phyloP scores from a whole-genome alignment of 2,329 filamentous ascomycete genomes.

The Trichoderma aggressivum region DNA sequence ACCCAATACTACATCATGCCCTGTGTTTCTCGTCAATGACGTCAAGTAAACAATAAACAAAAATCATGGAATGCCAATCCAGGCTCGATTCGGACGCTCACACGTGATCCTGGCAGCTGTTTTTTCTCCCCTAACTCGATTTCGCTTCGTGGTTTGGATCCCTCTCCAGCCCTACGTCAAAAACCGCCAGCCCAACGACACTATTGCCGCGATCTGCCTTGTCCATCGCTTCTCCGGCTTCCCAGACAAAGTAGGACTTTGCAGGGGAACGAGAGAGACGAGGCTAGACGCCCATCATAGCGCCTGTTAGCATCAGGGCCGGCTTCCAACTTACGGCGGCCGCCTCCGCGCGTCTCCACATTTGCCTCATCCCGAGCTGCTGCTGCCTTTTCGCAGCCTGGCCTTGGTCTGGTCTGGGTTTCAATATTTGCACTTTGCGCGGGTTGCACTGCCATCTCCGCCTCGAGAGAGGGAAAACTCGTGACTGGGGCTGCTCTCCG shows the following conservation, averaged over 20 bases:
- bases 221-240: background rate
- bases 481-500: background rate
- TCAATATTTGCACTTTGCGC: background rate
- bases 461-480: background rate
- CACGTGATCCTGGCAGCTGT: background rate
- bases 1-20: background rate
- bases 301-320: background rate
- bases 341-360: constrained; percentile 1
- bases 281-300: background rate
- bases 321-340: background rate
- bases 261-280: background rate
- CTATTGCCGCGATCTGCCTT: constrained; percentile 15
- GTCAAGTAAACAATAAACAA: constrained; percentile 14
- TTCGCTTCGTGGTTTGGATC: background rate
- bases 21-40: background rate
- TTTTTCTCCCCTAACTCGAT: background rate
- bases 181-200: background rate
- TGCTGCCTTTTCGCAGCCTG: constrained; percentile 1
- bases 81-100: background rate
- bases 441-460: background rate
- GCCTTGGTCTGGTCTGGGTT: background rate
- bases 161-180: background rate
- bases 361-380: background rate
- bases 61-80: background rate
- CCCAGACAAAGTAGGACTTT: background rate